phyloP scores from a whole-genome alignment of 331 rosid species.

The Pyracantha coccinea region DNA sequence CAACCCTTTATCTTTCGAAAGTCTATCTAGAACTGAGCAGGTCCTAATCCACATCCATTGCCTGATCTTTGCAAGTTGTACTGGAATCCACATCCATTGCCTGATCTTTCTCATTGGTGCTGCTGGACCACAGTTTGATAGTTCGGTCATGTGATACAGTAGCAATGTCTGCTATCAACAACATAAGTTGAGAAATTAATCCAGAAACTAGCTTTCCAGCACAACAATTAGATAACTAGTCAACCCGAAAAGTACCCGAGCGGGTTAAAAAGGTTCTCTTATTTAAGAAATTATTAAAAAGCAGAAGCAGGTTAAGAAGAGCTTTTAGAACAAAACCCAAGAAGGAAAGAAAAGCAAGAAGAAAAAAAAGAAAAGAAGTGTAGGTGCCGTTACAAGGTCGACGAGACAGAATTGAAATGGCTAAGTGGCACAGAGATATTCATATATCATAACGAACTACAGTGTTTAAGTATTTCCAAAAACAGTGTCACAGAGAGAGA shows the following conservation, averaged over 20 bases:
- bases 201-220: neutral
- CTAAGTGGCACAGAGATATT: neutral
- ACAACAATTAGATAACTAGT: neutral
- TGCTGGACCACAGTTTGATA: conserved; percentile 80
- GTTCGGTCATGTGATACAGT: conserved; percentile 86
- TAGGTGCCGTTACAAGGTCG: neutral
- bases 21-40: neutral
- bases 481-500: too few species aligned
- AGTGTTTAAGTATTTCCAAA: neutral
- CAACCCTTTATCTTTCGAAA: neutral
- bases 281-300: neutral
- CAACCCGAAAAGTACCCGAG: neutral
- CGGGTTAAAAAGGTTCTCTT: neutral
- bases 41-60: conserved; percentile 59
- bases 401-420: neutral
- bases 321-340: neutral
- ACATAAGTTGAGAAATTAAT: neutral
- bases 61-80: conserved; percentile 26
- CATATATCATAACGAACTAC: neutral
- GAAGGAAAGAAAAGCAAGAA: neutral
- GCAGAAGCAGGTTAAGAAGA: neutral
- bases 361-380: neutral
- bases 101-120: conserved; percentile 28
- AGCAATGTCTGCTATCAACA: conserved; percentile 62
- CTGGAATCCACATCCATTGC: conserved; percentile 53